Evolutionary conservation across 345 rosid genomes (phyloP).

Genomic region (Acer negundo): DNA sequence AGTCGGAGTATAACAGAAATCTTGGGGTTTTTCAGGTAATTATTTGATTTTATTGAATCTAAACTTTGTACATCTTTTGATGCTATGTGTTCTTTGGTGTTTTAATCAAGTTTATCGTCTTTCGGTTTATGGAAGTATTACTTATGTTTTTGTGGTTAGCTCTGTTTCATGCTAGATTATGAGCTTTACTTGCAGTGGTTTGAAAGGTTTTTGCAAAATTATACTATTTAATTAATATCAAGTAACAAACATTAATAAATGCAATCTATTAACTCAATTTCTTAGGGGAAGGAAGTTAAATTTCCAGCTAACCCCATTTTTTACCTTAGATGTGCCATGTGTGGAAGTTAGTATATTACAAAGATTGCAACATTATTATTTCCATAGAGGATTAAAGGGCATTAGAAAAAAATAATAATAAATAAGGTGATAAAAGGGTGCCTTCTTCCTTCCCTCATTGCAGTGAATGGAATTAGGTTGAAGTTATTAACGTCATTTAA

Average conservation of each 20-base stretch:
- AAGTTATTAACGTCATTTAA: not conserved
- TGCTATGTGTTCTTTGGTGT: not conserved
- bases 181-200: not conserved
- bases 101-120: not conserved
- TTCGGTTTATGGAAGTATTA: not conserved
- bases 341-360: not conserved
- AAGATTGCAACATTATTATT: not conserved
- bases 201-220: not conserved
- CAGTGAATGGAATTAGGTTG: not conserved
- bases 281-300: not conserved
- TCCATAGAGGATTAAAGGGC: not conserved
- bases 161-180: no score
- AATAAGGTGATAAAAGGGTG: not conserved
- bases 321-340: not conserved
- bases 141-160: not conserved
- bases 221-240: not conserved
- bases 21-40: conserved; percentile 91
- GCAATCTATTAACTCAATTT: not conserved
- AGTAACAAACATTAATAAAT: not conserved
- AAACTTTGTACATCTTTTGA: not conserved
- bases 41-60: conserved; percentile 3
- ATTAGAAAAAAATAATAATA: no score
- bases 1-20: conserved; percentile 74
- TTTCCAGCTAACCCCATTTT: not conserved
- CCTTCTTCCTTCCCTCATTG: not conserved